Evolutionary conservation across 805 yeast genomes (phyloP), one percentile per base, ranked within the genome.

Genomic region (Candida morakotiae): DNA sequence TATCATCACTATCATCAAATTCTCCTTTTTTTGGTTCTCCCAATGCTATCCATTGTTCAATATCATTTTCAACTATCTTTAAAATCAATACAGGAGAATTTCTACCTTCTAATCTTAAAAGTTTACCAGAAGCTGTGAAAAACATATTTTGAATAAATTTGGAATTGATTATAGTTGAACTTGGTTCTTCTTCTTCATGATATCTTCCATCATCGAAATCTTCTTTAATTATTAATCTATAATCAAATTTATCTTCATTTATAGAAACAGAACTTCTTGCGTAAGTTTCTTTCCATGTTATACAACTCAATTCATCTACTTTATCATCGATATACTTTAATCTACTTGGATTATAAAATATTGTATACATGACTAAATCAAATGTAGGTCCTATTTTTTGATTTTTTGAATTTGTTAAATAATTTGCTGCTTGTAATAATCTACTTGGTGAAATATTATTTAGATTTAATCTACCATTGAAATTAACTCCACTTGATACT

Each of bases 201-300:
- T 81, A 84, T 38, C 91, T 59, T 0, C 74, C 85, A 56, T 84
- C 94, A 46, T 82, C 67, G 34, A 81, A 77, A 48, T 71, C 73
- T 47, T 85, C 89, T 4, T 50, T 51, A 2, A 84, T 63, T 8
- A 51, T 56, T 13, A 84, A 40, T 4, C 51, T 56, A 51, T 81
- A 82, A 9, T 50, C 36, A 49, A 57, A 81, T 5, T 48, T 42
- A 9, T 40, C 38, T 5, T 34, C 46, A 27, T 32, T 29, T 3
- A 83, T 47, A 24, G 56, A 58, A 0, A 77, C 73, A 37, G 55
- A 50, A 23, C 82, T 74, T 38, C 77, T 69, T 13, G 87, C 80
- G 56, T 67, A 74, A 34, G 79, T 80, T 46, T 85, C 94, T 45
- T 80, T 81, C 94, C 94, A 85, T 2, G 75, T 66, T 2, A 84